These are phyloP conservation scores for Bisporella sp. DNA, from an alignment of 2,329 filamentous ascomycete genomes.

Conservation along the genomic window DNA sequence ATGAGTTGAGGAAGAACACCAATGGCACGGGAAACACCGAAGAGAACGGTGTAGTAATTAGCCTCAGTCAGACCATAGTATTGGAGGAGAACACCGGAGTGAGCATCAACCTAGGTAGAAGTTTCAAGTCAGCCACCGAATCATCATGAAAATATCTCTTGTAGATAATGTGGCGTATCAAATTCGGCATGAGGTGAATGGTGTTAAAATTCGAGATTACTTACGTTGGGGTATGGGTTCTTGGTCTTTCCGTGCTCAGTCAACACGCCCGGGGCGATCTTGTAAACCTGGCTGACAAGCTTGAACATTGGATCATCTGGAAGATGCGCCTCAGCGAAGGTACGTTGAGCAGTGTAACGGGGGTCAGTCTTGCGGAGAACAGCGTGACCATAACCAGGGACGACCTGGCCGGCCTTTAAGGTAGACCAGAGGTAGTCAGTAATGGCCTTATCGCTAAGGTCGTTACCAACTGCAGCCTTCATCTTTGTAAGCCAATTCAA, in stretches of 20 bases:
- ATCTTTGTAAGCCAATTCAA: constrained; percentile 99
- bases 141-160: no score
- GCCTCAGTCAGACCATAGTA: constrained; percentile 99
- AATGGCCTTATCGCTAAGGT: constrained; percentile 93
- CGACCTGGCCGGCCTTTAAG: constrained; percentile 89
- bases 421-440: constrained; percentile 98
- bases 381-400: constrained; percentile 96
- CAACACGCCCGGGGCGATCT: constrained; percentile 95
- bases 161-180: no score
- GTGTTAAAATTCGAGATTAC: constrained; percentile 66
- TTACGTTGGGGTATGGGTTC: constrained; percentile 62
- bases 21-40: constrained; percentile 95
- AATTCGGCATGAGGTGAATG: no score
- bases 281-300: constrained; percentile 99
- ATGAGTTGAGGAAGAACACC: constrained; percentile 99
- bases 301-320: constrained; percentile 99
- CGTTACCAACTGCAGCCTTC: constrained; percentile 90
- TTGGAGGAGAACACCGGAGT: constrained; percentile 98
- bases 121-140: not conserved
- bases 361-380: constrained; percentile 99
- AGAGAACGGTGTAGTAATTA: constrained; percentile 99
- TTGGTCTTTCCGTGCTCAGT: constrained; percentile 99
- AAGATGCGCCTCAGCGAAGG: constrained; percentile 83
- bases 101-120: constrained; percentile 90
- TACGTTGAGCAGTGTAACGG: constrained; percentile 96